Conservation (phyloP, 768 basidiomycete genomes). For the Megacollybia marginata region DNA sequence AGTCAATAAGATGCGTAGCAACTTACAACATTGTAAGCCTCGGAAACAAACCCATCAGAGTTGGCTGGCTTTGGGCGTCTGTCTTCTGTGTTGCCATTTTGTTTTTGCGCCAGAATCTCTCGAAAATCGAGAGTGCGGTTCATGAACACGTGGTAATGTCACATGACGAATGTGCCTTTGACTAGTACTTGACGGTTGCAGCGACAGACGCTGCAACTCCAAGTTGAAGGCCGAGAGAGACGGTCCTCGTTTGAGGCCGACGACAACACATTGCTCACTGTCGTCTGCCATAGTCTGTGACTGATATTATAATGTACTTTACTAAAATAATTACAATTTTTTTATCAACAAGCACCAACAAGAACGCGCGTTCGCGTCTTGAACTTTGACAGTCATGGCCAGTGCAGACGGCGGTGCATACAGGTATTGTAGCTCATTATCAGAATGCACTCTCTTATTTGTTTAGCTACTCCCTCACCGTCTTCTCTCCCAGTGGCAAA, state of each 20-base stretch:
- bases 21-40: conserved; percentile 67
- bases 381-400: conserved; percentile 45
- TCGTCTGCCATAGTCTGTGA: conserved; percentile 55
- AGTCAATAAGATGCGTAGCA: neutral
- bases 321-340: neutral
- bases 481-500: conserved; percentile 98
- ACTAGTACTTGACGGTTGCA: too few species aligned
- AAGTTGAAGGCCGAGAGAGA: neutral
- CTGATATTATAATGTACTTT: conserved; percentile 17
- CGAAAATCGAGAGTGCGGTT: conserved; percentile 62
- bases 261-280: conserved; percentile 38
- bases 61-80: conserved; percentile 45
- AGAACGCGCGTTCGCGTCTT: conserved; percentile 13
- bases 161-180: too few species aligned
- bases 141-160: conserved; percentile 6
- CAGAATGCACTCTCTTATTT: conserved; percentile 2
- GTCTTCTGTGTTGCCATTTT: conserved; percentile 29
- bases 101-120: conserved; percentile 40
- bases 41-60: conserved; percentile 59
- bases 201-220: too few species aligned
- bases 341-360: neutral
- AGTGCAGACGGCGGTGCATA: conserved; percentile 79
- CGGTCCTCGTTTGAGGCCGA: conserved; percentile 72
- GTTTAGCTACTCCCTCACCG: conserved; percentile 92
- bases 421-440: conserved; percentile 31